Evolutionary conservation across 2,329 filamentous ascomycete genomes (phyloP).

Genomic region (Trichophyton benhamiae): DNA sequence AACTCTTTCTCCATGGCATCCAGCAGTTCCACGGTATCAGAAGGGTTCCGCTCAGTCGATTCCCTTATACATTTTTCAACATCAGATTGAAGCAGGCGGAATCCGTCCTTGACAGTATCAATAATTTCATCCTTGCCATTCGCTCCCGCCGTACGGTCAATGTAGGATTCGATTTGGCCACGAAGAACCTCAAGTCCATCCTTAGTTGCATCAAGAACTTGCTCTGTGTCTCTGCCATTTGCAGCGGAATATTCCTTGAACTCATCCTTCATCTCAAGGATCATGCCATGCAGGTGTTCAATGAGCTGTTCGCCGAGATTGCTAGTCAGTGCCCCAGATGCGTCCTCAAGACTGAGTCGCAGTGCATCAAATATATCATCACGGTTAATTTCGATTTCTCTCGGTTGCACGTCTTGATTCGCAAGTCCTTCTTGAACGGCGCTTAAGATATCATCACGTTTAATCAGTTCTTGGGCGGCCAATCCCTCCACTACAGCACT

Average conservation of each 20-base stretch:
- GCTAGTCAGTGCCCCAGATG: conserved; percentile 39
- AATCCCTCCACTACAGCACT: conserved; percentile 74
- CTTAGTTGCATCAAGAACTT: conserved; percentile 75
- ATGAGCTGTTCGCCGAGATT: conserved; percentile 46
- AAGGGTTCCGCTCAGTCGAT: conserved; percentile 18
- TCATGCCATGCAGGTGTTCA: conserved; percentile 43
- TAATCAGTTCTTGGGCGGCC: conserved; percentile 9
- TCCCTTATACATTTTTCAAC: conserved; percentile 42
- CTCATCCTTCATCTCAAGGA: conserved; percentile 50
- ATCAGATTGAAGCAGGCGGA: conserved; percentile 49
- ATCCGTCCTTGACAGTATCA: conserved; percentile 43
- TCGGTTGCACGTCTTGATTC: conserved; percentile 28
- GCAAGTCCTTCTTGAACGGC: conserved; percentile 20
- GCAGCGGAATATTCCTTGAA: conserved; percentile 70
- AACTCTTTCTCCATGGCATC: conserved; percentile 71
- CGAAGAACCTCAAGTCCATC: conserved; percentile 75
- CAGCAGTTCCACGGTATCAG: conserved; percentile 42
- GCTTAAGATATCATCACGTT: conserved; percentile 16
- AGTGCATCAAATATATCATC: conserved; percentile 48
- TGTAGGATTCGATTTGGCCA: conserved; percentile 66
- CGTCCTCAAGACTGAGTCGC: conserved; percentile 44
- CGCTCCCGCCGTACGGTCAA: conserved; percentile 57
- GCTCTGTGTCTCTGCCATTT: conserved; percentile 71
- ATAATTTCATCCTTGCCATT: conserved; percentile 60
- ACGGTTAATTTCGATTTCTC: conserved; percentile 49